phyloP scores from a whole-genome alignment of 2,329 filamentous ascomycete genomes.

The Cyclaneusma minus region DNA sequence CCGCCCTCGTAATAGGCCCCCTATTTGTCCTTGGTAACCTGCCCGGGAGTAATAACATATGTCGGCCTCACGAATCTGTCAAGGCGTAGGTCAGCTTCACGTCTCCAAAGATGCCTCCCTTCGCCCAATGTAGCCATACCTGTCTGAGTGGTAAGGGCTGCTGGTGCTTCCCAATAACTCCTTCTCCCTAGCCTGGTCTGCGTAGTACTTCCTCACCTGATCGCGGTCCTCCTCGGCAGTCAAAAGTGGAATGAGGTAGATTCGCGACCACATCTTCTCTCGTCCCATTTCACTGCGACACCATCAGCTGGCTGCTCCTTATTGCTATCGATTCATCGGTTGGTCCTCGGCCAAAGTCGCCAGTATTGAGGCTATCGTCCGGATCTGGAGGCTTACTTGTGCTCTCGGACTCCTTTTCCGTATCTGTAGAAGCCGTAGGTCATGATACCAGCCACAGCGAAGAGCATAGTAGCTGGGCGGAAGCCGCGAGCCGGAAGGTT shows the following conservation, averaged over 20 bases:
- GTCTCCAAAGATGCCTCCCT: no score
- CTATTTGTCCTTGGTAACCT: constrained; percentile 10
- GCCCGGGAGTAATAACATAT: constrained; percentile 52
- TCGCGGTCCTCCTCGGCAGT: constrained; percentile 97
- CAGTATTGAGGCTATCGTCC: not conserved
- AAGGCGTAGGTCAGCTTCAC: constrained; percentile 4
- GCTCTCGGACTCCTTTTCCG: constrained; percentile 70
- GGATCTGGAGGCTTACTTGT: constrained; percentile 51
- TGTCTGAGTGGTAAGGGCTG: constrained; percentile 76
- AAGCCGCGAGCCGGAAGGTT: constrained; percentile 88
- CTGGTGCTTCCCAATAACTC: constrained; percentile 71
- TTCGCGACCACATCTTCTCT: constrained; percentile 97
- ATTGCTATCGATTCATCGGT: constrained; percentile 2
- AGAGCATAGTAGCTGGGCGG: constrained; percentile 63
- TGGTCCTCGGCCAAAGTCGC: constrained; percentile 1
- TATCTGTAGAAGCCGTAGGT: constrained; percentile 82
- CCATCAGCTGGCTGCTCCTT: constrained; percentile 2
- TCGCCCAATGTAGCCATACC: no score
- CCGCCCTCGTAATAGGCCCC: no score
- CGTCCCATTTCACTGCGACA: constrained; percentile 67
- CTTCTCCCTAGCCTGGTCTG: constrained; percentile 82
- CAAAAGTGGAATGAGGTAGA: constrained; percentile 83
- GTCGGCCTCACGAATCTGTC: constrained; percentile 67
- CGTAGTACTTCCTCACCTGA: constrained; percentile 72
- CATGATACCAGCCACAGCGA: constrained; percentile 66